Evolutionary conservation across 768 basidiomycete species (phyloP).

Genomic region (Strobilomyces confusus): DNA sequence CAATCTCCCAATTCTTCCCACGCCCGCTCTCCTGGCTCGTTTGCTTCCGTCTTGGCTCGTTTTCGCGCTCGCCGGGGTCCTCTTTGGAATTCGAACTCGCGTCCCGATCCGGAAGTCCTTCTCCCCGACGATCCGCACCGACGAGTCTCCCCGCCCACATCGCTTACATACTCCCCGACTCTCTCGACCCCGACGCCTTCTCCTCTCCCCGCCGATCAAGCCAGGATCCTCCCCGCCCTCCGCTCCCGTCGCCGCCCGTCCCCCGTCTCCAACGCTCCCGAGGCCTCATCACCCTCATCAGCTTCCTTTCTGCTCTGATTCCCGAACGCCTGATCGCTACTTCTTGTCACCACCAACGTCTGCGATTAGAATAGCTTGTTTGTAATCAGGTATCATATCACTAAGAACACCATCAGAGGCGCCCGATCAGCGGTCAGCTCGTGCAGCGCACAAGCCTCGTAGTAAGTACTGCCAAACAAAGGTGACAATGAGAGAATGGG

Average conservation of each 20-base stretch:
- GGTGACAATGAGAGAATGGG: constrained; percentile 9
- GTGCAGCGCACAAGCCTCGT: constrained; percentile 15
- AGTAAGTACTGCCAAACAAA: constrained; percentile 26
- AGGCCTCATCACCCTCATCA: constrained; percentile 9
- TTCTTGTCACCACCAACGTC: constrained; percentile 6
- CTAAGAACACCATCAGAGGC: constrained; percentile 20
- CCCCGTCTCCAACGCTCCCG: constrained; percentile 13
- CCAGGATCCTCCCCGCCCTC: constrained; percentile 13
- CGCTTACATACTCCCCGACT: constrained; percentile 27
- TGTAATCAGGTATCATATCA: constrained; percentile 31
- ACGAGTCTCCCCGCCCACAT: constrained; percentile 12
- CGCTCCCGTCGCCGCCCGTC: constrained; percentile 16
- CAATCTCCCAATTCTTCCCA: constrained; percentile 5
- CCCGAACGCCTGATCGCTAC: constrained; percentile 10
- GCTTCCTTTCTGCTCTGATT: constrained; percentile 21
- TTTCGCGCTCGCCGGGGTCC: constrained; percentile 31
- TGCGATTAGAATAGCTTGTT: constrained; percentile 29
- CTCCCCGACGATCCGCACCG: constrained; percentile 32
- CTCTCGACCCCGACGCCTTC: constrained; percentile 15
- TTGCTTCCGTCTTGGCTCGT: constrained; percentile 27
- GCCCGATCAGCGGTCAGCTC: constrained; percentile 20
- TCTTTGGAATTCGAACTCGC: constrained; percentile 20
- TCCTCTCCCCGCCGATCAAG: constrained; percentile 18
- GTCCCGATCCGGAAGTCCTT: constrained; percentile 11
- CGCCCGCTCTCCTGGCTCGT: constrained; percentile 16